These are phyloP conservation scores for Aspergillus amoenus DNA, from an alignment of 2,329 filamentous ascomycete genomes.

Conservation along the genomic window DNA sequence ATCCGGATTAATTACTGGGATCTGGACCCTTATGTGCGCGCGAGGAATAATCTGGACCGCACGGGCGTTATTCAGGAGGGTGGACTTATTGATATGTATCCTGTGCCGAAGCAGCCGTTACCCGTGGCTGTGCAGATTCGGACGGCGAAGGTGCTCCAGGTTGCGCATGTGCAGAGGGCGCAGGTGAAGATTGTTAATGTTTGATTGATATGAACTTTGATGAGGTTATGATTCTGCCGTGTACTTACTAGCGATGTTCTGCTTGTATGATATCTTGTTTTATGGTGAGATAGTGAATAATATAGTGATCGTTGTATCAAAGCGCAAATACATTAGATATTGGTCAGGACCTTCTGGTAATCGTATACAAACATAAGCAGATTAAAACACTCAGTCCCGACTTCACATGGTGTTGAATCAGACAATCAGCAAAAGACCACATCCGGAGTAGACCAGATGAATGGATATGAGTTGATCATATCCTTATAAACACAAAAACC, in stretches of 20 bases:
- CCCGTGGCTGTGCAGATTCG: slow-evolving; percentile 7
- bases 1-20: slow-evolving; percentile 80
- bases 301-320: too few relatives aligned
- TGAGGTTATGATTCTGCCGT: not conserved
- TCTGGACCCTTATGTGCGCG: slow-evolving; percentile 80
- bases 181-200: slow-evolving; percentile 17
- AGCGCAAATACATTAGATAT: too few relatives aligned
- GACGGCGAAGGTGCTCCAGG: slow-evolving; percentile 15
- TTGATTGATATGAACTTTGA: not conserved
- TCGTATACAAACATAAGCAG: too few relatives aligned
- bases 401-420: too few relatives aligned
- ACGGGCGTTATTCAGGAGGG: slow-evolving; percentile 59
- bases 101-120: slow-evolving; percentile 17
- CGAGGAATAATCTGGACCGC: slow-evolving; percentile 77
- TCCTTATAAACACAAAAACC: too few relatives aligned
- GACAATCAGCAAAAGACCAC: too few relatives aligned
- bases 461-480: too few relatives aligned
- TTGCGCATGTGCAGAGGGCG: slow-evolving; percentile 13
- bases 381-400: too few relatives aligned
- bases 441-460: too few relatives aligned
- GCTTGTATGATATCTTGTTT: not conserved
- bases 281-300: too few relatives aligned
- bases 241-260: not conserved
- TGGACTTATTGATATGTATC: slow-evolving; percentile 63
- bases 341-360: too few relatives aligned